These are phyloP conservation scores for Entomortierella parvispora DNA, from an alignment of 192 early-diverging fungal species.

Conservation along the genomic window DNA sequence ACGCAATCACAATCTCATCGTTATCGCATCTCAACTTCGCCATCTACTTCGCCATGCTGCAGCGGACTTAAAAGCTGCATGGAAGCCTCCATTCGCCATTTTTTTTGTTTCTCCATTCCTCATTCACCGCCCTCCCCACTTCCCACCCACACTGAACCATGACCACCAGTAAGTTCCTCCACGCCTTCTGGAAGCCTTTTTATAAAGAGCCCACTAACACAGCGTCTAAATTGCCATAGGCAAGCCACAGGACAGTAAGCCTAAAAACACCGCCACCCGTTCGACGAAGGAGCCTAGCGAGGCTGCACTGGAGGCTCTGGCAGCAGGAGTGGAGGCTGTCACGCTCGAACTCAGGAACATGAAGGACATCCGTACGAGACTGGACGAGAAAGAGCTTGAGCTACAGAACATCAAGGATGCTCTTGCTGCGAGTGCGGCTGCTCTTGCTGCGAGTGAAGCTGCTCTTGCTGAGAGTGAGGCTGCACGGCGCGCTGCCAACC, in stretches of 20 bases:
- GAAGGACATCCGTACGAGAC: no score
- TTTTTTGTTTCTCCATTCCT: no score
- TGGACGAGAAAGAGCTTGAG: constrained; percentile 15
- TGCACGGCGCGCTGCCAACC: constrained; percentile 24
- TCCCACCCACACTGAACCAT: constrained; percentile 9
- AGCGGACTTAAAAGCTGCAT: no score
- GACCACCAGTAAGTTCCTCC: constrained; percentile 16
- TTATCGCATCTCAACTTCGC: no score
- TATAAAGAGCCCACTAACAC: background rate
- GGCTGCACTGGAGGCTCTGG: constrained; percentile 22
- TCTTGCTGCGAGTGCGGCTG: no score
- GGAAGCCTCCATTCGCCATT: no score
- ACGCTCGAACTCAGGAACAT: constrained; percentile 34
- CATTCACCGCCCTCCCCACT: no score
- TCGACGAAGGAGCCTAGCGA: no score
- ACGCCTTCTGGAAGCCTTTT: background rate
- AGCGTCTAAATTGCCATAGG: constrained; percentile 15
- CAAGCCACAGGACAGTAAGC: constrained; percentile 5
- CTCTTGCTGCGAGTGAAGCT: no score
- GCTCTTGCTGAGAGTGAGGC: constrained; percentile 22
- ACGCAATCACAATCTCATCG: no score
- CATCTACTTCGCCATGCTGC: no score
- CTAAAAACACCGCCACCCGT: no score
- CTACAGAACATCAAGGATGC: constrained; percentile 16
- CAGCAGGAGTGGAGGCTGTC: constrained; percentile 19